These are phyloP conservation scores for Breynia disticha DNA, from an alignment of 441 rosid species.

Conservation along the genomic window DNA sequence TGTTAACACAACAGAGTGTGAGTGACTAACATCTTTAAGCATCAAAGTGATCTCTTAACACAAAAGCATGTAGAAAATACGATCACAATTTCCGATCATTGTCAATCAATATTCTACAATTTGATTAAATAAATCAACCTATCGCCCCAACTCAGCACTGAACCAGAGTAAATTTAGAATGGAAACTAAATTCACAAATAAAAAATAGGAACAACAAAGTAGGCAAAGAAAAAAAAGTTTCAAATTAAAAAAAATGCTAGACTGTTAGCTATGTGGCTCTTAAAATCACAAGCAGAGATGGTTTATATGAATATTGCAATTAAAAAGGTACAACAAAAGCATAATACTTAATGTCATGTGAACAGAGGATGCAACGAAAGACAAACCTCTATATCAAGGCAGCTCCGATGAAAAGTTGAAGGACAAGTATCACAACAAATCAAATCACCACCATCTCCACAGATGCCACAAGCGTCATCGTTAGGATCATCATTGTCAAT, in stretches of 20 bases:
- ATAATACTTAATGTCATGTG: not conserved
- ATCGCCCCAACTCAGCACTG: too few species aligned
- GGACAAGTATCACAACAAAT: constrained; percentile 98
- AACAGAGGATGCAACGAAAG: constrained; percentile 1
- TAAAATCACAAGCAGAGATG: not conserved
- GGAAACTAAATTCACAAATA: too few species aligned
- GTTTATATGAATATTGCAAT: not conserved
- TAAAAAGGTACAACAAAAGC: not conserved
- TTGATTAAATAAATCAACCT: too few species aligned
- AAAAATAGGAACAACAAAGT: too few species aligned
- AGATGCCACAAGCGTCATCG: constrained; percentile 93
- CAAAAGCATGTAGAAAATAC: not conserved
- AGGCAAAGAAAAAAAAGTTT: too few species aligned
- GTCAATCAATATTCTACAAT: too few species aligned
- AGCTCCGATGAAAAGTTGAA: constrained; percentile 87
- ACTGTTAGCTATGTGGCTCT: not conserved
- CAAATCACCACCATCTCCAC: constrained; percentile 98
- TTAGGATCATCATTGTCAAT: constrained; percentile 79
- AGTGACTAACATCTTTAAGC: too few species aligned
- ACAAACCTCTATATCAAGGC: constrained; percentile 72
- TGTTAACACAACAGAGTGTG: too few species aligned
- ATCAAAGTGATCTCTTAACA: too few species aligned
- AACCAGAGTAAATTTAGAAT: too few species aligned
- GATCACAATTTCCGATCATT: not conserved
- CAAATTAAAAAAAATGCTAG: too few species aligned